These are phyloP conservation scores for Neocucurbitaria cava DNA, from an alignment of 2,329 filamentous ascomycete genomes.

Conservation along the genomic window DNA sequence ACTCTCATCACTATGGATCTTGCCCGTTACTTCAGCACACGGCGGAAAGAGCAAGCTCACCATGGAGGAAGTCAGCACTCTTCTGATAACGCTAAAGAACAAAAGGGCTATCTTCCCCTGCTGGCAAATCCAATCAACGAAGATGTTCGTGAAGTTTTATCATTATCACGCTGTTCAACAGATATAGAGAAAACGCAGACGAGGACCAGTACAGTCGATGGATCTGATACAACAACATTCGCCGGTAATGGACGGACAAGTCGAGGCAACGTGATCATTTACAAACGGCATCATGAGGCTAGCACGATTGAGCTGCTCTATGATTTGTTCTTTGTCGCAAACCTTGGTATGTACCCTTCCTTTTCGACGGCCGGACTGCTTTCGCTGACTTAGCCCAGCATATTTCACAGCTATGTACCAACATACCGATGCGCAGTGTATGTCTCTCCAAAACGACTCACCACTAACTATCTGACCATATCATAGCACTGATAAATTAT, in stretches of 20 bases:
- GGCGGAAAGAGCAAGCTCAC: constrained; percentile 8
- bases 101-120: constrained; percentile 20
- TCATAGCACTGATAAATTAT: constrained; percentile 49
- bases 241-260: constrained; percentile 25
- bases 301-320: constrained; percentile 65
- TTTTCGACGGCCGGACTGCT: not conserved
- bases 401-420: constrained; percentile 66
- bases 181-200: constrained; percentile 23
- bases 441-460: not conserved
- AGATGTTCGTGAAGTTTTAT: constrained; percentile 21
- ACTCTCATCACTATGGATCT: constrained; percentile 22
- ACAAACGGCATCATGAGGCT: constrained; percentile 51
- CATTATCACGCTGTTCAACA: constrained; percentile 8
- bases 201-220: constrained; percentile 5
- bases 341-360: constrained; percentile 51
- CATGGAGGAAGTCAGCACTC: not conserved
- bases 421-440: constrained; percentile 57
- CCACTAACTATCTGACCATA: constrained; percentile 1
- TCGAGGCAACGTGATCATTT: constrained; percentile 30
- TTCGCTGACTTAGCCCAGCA: constrained; percentile 39
- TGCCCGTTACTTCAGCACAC: constrained; percentile 23
- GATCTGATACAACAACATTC: constrained; percentile 17
- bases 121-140: constrained; percentile 29
- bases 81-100: not conserved
- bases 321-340: constrained; percentile 69